Evolutionary conservation across 1,284 basidiomycete species (phyloP), one percentile per base, ranked within the genome.

Genomic region (Ganoderma meredithae): DNA sequence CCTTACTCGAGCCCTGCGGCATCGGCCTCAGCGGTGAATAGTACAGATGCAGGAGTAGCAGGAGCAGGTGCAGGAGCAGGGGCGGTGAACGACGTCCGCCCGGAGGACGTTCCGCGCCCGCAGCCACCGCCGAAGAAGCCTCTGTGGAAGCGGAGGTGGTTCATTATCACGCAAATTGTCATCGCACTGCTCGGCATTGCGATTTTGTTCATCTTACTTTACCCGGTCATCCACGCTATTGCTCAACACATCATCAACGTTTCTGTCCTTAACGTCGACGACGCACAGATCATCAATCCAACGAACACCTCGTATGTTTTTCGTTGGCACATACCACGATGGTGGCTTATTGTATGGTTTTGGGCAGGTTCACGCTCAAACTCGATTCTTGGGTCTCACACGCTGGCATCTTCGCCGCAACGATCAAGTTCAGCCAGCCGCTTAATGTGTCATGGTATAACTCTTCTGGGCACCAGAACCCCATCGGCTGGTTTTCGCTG

Each of bases 151-250:
- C 77, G 79, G 67, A 78, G 77, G 47, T 81, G 78, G 77, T 84
- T 89, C 73, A 85, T 91, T 65, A 76, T 88, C 62, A 81, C 76
- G 55, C 73, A 72, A 63, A 59, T 78, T 62, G 68, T 84, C 33
- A 73, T 66, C 1, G 69, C 82, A 19, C 82, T 85, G 9, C 73
- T 91, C 19, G 85, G 81, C 52, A 90, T 92, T 64, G 87, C 83
- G 13, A 76, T 91, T 22, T 76, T 92, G 9, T 91, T 92, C 79
- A 85, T 91, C 67, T 63, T 90, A 33, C 77, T 91, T 27, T 92
- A 85, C 76, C 90, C 90, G 6, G 87, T 92, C 66, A 81, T 92
- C 65, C 83, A 80, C 60, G 90, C 90, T 49, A 88, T 91, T 68
- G 83, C 86, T 39, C 89, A 90, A 71, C 82, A 87, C 39, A 83